Conservation (phyloP, 306 rosid genomes). For the Pterocarpus macrocarpus region DNA sequence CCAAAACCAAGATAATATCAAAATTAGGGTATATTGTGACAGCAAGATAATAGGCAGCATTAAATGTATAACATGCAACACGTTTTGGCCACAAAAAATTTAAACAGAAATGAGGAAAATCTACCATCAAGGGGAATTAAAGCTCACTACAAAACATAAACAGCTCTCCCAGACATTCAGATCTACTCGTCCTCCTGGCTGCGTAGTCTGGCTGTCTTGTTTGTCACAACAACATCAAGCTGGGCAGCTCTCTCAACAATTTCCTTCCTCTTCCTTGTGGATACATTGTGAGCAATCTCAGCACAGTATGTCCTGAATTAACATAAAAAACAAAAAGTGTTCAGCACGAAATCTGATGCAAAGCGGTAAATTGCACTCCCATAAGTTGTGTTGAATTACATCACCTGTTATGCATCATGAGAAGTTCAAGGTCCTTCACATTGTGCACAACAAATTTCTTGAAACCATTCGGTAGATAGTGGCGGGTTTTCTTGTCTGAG, state of each 20-base stretch:
- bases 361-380: neutral
- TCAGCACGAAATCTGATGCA: neutral
- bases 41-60: neutral
- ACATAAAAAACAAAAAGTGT: neutral
- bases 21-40: neutral
- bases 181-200: slow-evolving; percentile 87
- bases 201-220: slow-evolving; percentile 84
- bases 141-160: slow-evolving; percentile 44
- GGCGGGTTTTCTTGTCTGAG: slow-evolving; percentile 85
- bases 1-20: neutral
- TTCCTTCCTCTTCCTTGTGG: slow-evolving; percentile 82
- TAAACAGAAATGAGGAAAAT: slow-evolving; percentile 24
- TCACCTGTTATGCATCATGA: slow-evolving; percentile 88
- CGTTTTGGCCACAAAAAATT: neutral
- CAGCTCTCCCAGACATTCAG: slow-evolving; percentile 4
- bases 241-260: slow-evolving; percentile 88
- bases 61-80: slow-evolving; percentile 32
- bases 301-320: slow-evolving; percentile 78
- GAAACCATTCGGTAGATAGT: slow-evolving; percentile 82
- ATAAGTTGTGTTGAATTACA: neutral
- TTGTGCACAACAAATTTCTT: slow-evolving; percentile 87
- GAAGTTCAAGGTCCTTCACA: slow-evolving; percentile 67
- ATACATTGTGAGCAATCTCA: slow-evolving; percentile 84
- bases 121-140: neutral
- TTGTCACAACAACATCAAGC: slow-evolving; percentile 88